These are phyloP conservation scores for Pelargonium myrrhifolium DNA, from an alignment of 441 rosid species.

Conservation along the genomic window DNA sequence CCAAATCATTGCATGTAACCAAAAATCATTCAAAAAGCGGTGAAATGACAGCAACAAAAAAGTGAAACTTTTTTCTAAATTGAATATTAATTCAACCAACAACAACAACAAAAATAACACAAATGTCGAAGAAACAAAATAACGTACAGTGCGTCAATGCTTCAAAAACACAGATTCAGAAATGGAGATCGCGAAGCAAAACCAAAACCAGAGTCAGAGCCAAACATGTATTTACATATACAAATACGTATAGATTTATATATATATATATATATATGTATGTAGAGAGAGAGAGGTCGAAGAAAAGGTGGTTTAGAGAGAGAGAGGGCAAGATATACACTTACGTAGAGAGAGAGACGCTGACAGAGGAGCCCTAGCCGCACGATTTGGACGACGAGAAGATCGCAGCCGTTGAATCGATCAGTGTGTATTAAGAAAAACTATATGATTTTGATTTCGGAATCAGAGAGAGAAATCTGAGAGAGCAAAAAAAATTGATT, in stretches of 20 bases:
- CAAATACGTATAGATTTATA: too few species aligned
- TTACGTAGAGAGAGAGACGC: conserved; percentile 22
- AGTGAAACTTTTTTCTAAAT: too few species aligned
- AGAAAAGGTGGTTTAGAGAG: neutral
- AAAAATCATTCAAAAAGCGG: conserved; percentile 6
- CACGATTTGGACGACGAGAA: conserved; percentile 27
- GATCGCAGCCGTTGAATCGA: conserved; percentile 36
- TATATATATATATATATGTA: neutral
- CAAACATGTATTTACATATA: too few species aligned
- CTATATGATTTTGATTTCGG: neutral
- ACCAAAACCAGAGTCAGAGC: neutral
- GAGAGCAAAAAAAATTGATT: neutral
- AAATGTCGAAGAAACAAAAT: neutral
- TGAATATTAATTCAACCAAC: too few species aligned
- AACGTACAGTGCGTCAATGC: neutral
- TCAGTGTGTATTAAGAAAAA: neutral
- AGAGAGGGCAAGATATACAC: neutral
- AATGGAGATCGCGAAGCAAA: neutral
- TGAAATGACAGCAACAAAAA: neutral
- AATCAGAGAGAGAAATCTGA: neutral
- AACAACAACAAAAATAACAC: too few species aligned
- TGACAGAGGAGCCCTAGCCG: conserved; percentile 24
- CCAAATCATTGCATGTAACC: conserved; percentile 22
- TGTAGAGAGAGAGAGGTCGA: neutral
- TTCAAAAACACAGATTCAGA: conserved; percentile 1